Percentiles rank a stretch among this genome's conserved stretches.
Conservation (phyloP, 768 basidiomycete species). For the Plicaturopsis crispa region DNA sequence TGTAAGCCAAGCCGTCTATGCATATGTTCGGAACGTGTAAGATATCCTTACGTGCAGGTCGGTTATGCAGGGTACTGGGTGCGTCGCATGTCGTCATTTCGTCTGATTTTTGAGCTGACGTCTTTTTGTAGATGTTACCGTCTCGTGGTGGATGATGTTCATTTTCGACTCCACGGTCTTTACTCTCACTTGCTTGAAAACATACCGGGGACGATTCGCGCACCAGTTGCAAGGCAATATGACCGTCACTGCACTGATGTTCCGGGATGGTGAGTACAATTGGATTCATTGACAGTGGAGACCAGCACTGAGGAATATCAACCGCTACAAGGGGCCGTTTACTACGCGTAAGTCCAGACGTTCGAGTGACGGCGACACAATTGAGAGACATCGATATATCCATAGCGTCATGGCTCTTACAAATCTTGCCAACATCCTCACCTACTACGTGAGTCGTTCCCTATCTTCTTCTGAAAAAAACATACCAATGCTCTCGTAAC, state of each 20-base stretch:
- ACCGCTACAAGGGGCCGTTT: no score
- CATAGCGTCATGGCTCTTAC: constrained; percentile 26
- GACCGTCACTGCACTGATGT: constrained; percentile 14
- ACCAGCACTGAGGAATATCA: no score
- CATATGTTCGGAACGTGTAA: no score
- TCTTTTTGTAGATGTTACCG: constrained; percentile 23
- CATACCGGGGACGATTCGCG: constrained; percentile 12
- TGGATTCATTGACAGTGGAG: no score
- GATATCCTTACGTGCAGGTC: no score
- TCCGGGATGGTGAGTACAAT: constrained; percentile 31
- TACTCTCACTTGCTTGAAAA: constrained; percentile 23
- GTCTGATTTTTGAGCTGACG: no score
- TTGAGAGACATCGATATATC: background rate
- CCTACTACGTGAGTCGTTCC: constrained; percentile 22
- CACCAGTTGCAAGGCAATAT: constrained; percentile 1
- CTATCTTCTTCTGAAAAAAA: background rate
- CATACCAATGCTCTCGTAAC: no score
- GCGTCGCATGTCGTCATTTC: no score
- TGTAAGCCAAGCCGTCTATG: no score
- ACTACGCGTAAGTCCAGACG: constrained; percentile 26
- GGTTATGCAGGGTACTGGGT: no score
- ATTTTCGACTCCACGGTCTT: constrained; percentile 23
- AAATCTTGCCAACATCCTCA: constrained; percentile 23
- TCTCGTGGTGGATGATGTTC: constrained; percentile 25
- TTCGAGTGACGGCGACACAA: background rate